A percentile compares a stretch with the other conserved stretches of the same genome.
phyloP scores from a whole-genome alignment of 306 rosid species.

The Fragaria iinumae region DNA sequence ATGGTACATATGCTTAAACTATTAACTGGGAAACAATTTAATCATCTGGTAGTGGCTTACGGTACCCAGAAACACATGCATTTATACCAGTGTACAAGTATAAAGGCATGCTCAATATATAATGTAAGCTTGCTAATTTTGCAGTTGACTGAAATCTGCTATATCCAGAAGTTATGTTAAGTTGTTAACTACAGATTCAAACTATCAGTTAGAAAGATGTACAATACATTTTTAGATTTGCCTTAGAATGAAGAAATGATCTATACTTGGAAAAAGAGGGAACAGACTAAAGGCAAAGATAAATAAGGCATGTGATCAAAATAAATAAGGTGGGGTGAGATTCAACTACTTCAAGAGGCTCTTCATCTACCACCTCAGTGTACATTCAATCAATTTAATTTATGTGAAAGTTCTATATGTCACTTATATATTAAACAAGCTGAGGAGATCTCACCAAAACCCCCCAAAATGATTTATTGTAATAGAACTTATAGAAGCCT shows the following conservation, averaged over 20 bases:
- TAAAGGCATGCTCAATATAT: background rate
- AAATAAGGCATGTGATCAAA: slow-evolving; percentile 27
- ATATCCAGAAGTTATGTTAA: background rate
- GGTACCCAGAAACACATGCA: background rate
- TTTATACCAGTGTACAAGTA: background rate
- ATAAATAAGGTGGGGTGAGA: slow-evolving; percentile 30
- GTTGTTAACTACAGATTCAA: background rate
- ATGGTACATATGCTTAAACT: background rate
- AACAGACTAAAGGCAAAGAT: slow-evolving; percentile 8
- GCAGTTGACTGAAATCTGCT: background rate
- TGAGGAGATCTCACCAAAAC: background rate
- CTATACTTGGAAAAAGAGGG: background rate
- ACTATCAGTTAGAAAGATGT: background rate
- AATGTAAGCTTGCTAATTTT: background rate
- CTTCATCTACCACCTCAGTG: background rate
- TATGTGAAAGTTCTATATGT: background rate
- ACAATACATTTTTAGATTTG: background rate
- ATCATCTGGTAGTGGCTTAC: background rate
- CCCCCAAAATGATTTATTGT: background rate
- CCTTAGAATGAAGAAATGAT: background rate
- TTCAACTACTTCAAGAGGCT: slow-evolving; percentile 17
- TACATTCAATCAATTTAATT: background rate
- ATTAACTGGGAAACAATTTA: background rate
- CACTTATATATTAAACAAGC: background rate
- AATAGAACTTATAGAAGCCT: background rate